Percentiles rank a stretch among this genome's conserved stretches.
phyloP scores from a whole-genome alignment of 2,329 filamentous ascomycete species.

The Ophiostoma pallidulum region DNA sequence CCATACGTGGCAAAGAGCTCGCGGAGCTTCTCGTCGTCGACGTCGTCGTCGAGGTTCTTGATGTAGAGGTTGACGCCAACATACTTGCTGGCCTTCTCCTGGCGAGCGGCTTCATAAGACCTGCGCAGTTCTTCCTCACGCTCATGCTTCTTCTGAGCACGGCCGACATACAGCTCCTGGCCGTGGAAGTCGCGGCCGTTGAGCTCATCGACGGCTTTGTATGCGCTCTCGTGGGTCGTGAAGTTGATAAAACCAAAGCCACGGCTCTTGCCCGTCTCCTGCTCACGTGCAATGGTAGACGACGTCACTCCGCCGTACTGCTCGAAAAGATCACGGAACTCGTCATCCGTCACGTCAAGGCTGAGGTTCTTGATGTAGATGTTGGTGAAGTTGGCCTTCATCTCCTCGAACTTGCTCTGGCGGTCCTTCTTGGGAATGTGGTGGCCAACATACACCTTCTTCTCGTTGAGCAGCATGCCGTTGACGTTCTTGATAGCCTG shows the following conservation, averaged over 20 bases:
- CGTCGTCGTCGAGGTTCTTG: conserved; percentile 95
- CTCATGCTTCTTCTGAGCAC: conserved; percentile 98
- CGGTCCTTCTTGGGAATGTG: conserved; percentile 99
- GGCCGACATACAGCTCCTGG: conserved; percentile 94
- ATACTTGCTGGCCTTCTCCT: conserved; percentile 99
- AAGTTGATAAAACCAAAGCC: conserved; percentile 97
- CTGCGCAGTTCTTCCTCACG: conserved; percentile 98
- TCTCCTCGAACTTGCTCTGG: conserved; percentile 99
- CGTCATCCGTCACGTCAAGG: conserved; percentile 74
- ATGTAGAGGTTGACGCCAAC: conserved; percentile 99
- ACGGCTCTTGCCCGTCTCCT: conserved; percentile 78
- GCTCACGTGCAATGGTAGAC: conserved; percentile 81
- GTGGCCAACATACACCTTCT: conserved; percentile 99
- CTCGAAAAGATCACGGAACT: conserved; percentile 91
- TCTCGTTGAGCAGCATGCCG: conserved; percentile 99
- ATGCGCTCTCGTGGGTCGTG: conserved; percentile 78
- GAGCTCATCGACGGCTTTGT: conserved; percentile 79
- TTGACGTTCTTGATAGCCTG: conserved; percentile 99
- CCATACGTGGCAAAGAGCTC: conserved; percentile 87
- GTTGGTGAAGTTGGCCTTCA: conserved; percentile 99
- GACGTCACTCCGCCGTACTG: conserved; percentile 91
- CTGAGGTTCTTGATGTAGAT: conserved; percentile 99
- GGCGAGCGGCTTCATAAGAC: conserved; percentile 93
- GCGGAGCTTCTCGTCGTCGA: conserved; percentile 96
- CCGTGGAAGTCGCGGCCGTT: conserved; percentile 88